Evolutionary conservation across 2,329 filamentous ascomycete genomes (phyloP).

Genomic region (Cladophialophora immunda): DNA sequence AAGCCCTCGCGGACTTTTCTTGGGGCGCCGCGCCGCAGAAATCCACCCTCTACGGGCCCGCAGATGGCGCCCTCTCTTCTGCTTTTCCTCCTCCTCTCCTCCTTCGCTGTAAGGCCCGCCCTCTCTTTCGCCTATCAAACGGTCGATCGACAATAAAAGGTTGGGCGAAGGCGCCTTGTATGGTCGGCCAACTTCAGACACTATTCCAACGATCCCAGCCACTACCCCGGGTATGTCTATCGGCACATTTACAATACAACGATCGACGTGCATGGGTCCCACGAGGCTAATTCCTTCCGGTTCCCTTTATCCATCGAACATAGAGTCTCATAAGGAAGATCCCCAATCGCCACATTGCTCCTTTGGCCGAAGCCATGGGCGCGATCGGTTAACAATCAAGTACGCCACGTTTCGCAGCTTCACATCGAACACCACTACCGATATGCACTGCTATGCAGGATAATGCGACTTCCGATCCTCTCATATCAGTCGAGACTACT

Average conservation of each 20-base stretch:
- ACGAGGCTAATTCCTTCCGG: background rate
- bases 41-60: background rate
- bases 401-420: background rate
- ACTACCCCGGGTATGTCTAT: background rate
- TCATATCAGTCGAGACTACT: background rate
- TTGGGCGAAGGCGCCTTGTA: constrained; percentile 8
- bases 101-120: too few relatives aligned
- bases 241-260: background rate
- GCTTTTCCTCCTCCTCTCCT: too few relatives aligned
- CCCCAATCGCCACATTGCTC: background rate
- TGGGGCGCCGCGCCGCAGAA: too few relatives aligned
- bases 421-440: background rate
- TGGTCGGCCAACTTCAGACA: constrained; percentile 18
- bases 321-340: background rate
- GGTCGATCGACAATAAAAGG: constrained; percentile 1
- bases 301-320: background rate
- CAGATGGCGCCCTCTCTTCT: too few relatives aligned
- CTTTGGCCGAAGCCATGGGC: background rate
- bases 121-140: too few relatives aligned
- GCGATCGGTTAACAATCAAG: background rate
- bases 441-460: background rate
- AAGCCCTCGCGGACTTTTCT: too few relatives aligned
- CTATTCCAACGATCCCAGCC: background rate
- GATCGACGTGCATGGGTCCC: background rate
- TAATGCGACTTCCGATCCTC: background rate